Evolutionary conservation across 495 filamentous ascomycete genomes (phyloP).

Genomic region (Lepraria neglecta): DNA sequence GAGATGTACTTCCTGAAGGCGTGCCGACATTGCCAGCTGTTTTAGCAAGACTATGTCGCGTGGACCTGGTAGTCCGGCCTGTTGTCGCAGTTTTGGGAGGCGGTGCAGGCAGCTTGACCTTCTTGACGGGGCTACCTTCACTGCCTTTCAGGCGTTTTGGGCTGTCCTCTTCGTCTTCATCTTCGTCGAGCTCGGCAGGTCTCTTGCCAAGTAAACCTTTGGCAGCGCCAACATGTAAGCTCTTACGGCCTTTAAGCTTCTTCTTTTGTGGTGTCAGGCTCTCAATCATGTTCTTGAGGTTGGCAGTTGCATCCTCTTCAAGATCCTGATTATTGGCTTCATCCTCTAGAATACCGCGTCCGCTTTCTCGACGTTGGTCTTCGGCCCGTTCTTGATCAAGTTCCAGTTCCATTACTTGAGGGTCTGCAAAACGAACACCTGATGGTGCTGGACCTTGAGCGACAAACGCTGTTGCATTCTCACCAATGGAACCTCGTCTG

Average conservation of each 20-base stretch:
- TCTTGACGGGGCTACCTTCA: conserved; percentile 72
- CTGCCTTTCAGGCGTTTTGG: conserved; percentile 65
- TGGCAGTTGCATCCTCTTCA: conserved; percentile 56
- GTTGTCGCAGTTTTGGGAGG: conserved; percentile 57
- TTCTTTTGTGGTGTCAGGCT: conserved; percentile 72
- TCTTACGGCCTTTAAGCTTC: conserved; percentile 61
- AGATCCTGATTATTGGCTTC: conserved; percentile 41
- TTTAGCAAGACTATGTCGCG: conserved; percentile 29
- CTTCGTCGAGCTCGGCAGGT: conserved; percentile 62
- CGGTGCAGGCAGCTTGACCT: conserved; percentile 58
- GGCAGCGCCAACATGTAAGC: conserved; percentile 67
- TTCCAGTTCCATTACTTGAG: conserved; percentile 59
- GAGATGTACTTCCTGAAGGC: conserved; percentile 42
- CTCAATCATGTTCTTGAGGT: conserved; percentile 68
- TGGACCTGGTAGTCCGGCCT: conserved; percentile 51
- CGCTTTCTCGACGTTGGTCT: conserved; percentile 57
- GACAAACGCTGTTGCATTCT: conserved; percentile 56
- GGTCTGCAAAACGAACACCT: conserved; percentile 61
- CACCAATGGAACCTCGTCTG: conserved; percentile 63
- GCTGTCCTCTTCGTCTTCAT: conserved; percentile 57
- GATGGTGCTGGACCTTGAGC: conserved; percentile 40
- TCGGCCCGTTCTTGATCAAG: conserved; percentile 60
- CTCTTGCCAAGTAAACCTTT: conserved; percentile 69
- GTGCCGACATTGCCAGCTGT: conserved; percentile 32
- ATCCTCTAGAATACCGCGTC: conserved; percentile 47